Evolutionary conservation across 176 grass and related monocot genomes (phyloP).

Genomic region (Bromus sterilis): DNA sequence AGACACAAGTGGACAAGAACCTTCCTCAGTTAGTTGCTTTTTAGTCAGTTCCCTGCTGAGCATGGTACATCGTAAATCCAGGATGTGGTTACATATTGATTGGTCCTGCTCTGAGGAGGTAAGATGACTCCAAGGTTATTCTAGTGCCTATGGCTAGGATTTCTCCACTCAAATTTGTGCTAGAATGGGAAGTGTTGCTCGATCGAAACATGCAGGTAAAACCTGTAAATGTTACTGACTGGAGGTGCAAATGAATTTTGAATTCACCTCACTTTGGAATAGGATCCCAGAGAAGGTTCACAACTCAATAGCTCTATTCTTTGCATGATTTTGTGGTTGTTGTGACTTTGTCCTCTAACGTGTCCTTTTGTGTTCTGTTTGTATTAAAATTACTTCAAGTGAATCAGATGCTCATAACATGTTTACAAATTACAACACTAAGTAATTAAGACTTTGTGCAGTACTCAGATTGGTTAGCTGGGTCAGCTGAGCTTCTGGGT

Average conservation of each 20-base stretch:
- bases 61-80: background rate
- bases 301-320: background rate
- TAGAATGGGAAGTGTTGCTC: background rate
- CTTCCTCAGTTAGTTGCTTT: background rate
- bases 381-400: background rate
- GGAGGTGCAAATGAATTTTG: background rate
- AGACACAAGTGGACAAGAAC: constrained; percentile 14
- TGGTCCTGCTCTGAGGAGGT: background rate
- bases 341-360: background rate
- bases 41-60: constrained; percentile 18
- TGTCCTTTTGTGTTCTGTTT: background rate
- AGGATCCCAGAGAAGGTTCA: background rate
- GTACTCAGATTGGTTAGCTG: background rate
- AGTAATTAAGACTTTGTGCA: background rate
- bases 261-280: background rate
- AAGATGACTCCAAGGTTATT: background rate
- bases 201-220: background rate
- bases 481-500: background rate
- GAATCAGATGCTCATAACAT: background rate
- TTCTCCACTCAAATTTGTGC: background rate
- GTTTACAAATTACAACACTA: background rate
- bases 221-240: background rate
- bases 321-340: background rate
- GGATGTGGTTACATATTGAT: background rate
- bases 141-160: background rate